Conservation (phyloP, 1,139 yeast species). For the Taiozyma sp. region DNA sequence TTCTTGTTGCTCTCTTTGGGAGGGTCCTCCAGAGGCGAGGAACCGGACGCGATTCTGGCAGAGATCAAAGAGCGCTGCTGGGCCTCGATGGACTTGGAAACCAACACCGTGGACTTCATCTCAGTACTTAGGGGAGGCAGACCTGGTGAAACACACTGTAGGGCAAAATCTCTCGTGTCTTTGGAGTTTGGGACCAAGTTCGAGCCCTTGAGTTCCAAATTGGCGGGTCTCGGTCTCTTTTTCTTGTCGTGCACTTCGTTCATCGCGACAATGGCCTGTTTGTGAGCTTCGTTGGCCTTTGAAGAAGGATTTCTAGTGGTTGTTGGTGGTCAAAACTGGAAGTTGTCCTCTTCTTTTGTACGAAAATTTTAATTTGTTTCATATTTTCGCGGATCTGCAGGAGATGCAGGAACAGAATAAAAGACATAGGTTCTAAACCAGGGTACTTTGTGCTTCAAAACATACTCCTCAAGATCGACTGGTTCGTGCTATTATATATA, state of each 20-base stretch:
- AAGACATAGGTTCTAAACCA: too few species aligned
- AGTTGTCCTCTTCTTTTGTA: not conserved
- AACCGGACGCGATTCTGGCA: slow-evolving; percentile 26
- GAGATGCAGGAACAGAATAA: not conserved
- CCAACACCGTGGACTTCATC: slow-evolving; percentile 42
- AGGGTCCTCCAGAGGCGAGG: slow-evolving; percentile 2
- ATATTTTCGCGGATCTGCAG: slow-evolving; percentile 1
- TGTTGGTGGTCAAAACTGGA: not conserved
- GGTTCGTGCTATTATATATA: slow-evolving; percentile 5
- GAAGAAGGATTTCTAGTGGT: not conserved
- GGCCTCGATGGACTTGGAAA: slow-evolving; percentile 42
- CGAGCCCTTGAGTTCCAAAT: slow-evolving; percentile 19
- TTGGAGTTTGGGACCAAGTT: slow-evolving; percentile 7
- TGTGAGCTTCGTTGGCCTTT: not conserved
- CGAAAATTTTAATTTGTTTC: not conserved
- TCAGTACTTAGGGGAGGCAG: slow-evolving; percentile 41
- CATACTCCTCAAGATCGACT: slow-evolving; percentile 8
- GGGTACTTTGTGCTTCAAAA: not conserved
- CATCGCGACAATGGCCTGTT: not conserved
- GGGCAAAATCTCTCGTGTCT: slow-evolving; percentile 24
- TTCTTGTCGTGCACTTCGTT: slow-evolving; percentile 8
- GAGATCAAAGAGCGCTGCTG: slow-evolving; percentile 47
- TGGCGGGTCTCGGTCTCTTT: slow-evolving; percentile 27
- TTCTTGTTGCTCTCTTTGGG: slow-evolving; percentile 8
- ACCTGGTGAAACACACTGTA: slow-evolving; percentile 37